Evolutionary conservation across 1,139 yeast genomes (phyloP), one percentile per base, ranked within the genome.

Genomic region (Yamadazyma sp.): DNA sequence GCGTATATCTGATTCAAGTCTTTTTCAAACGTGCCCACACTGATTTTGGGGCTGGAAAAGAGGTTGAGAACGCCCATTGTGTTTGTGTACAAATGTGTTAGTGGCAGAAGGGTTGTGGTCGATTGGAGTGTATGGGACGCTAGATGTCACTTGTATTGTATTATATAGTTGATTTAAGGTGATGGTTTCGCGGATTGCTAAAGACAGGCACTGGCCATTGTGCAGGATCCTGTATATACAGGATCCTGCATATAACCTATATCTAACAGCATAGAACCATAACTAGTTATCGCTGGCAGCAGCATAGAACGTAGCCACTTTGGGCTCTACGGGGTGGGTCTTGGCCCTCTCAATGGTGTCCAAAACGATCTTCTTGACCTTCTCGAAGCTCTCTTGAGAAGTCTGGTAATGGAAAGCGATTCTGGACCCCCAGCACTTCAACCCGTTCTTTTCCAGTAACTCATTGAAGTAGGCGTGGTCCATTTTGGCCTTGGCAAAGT

Each of bases 371-470:
- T 59, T 53, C 56, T 84, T 85, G 38, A 86, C 70, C 33, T 67
- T 72, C 41, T 83, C 90, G 35, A 88, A 73, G 38, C 88, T 76
- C 39, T 81, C 80, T 26, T 72, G 73, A 26, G 82, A 68, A 42
- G 78, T 76, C 62, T 89, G 97, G 64, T 83, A 87, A 59, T 88
- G 96, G 72, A 89, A 83, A 2, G 95, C 92, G 37, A 90, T 64
- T 53, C 95, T 73, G 28, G 81, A 80, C 44, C 92, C 92, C 78
- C 78, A 76, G 30, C 86, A 64, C 51, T 77, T 82, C 46, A 90
- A 73, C 34, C 80, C 78, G 51, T 81, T 68, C 52, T 83, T 78
- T 15, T 46, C 49, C 48, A 83, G 88, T 48, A 78, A 72, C 46
- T 71, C 70, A 24, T 67, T 70, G 44, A 87, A 67, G 34, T 71